Evolutionary conservation across 2,329 filamentous ascomycete species (phyloP).

Genomic region (Purpureocillium lavendulum): DNA sequence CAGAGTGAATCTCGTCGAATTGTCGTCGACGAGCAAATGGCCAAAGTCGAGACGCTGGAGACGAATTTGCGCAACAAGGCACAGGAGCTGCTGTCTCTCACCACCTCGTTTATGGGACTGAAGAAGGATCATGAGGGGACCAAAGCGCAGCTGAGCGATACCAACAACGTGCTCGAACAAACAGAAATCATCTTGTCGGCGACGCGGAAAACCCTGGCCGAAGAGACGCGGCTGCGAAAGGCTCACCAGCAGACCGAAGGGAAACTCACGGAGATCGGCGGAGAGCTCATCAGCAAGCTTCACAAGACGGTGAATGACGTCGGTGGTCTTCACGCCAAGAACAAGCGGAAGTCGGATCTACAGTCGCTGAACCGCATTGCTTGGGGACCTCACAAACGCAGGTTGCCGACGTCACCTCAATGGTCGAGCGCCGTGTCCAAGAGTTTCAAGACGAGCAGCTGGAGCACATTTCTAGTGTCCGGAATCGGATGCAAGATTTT

Average conservation of each 20-base stretch:
- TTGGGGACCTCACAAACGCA: conserved; percentile 72
- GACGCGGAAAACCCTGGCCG: conserved; percentile 66
- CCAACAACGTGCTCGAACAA: conserved; percentile 73
- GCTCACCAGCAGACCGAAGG: conserved; percentile 82
- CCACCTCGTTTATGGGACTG: conserved; percentile 76
- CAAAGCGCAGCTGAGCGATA: conserved; percentile 63
- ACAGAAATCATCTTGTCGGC: conserved; percentile 76
- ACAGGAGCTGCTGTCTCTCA: conserved; percentile 82
- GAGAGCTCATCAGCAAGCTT: conserved; percentile 69
- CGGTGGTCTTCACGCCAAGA: conserved; percentile 74
- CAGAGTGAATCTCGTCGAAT: conserved; percentile 90
- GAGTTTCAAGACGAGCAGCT: conserved; percentile 67
- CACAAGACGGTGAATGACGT: conserved; percentile 73
- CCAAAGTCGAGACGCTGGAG: conserved; percentile 89
- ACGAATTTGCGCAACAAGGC: conserved; percentile 85
- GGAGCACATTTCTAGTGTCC: conserved; percentile 58
- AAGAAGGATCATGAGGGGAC: conserved; percentile 86
- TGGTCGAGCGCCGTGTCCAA: conserved; percentile 68
- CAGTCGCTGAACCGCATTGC: conserved; percentile 69
- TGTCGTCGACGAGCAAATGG: conserved; percentile 82
- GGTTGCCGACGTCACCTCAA: conserved; percentile 66
- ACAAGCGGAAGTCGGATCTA: conserved; percentile 75
- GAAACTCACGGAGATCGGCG: conserved; percentile 64
- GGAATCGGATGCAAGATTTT: conserved; percentile 66
- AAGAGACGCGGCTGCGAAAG: conserved; percentile 71